Conservation (phyloP, 768 basidiomycete species). For the Tricholoma matsutake region DNA sequence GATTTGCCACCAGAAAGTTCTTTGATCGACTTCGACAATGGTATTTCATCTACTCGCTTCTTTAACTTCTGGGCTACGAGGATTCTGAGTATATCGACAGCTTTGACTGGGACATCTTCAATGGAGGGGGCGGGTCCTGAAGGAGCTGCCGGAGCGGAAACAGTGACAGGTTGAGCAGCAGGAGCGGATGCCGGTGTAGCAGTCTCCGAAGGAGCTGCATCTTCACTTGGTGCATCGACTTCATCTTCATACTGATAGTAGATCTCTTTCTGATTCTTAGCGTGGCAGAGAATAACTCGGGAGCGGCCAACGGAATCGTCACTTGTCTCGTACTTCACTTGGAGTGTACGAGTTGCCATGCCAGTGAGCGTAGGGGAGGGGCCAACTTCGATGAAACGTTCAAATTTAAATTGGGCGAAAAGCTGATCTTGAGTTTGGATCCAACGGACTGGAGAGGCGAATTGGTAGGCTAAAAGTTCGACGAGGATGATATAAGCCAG, state of each 20-base stretch:
- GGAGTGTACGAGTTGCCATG: constrained; percentile 87
- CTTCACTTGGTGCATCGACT: constrained; percentile 40
- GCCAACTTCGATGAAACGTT: constrained; percentile 93
- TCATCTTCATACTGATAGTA: constrained; percentile 98
- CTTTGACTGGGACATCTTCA: constrained; percentile 90
- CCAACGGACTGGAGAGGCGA: constrained; percentile 98
- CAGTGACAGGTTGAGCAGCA: constrained; percentile 37
- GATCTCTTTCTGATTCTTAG: constrained; percentile 95
- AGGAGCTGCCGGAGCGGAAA: constrained; percentile 44
- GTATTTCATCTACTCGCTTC: constrained; percentile 88
- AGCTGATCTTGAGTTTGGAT: constrained; percentile 98
- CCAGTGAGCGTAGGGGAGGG: constrained; percentile 96
- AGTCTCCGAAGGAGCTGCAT: constrained; percentile 33
- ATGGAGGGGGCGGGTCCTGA: constrained; percentile 68
- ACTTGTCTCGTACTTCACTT: constrained; percentile 88
- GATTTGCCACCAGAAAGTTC: constrained; percentile 99
- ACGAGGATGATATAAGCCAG: constrained; percentile 96
- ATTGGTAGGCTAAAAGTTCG: constrained; percentile 96
- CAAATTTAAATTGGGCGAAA: constrained; percentile 83
- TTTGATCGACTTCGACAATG: constrained; percentile 92
- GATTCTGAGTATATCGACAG: constrained; percentile 79
- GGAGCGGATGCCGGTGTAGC: constrained; percentile 34
- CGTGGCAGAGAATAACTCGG: constrained; percentile 85
- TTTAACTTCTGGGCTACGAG: constrained; percentile 98
- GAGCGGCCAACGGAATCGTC: constrained; percentile 82